Conservation (phyloP, 2,329 filamentous ascomycete genomes). For the Xylaria sp. region DNA sequence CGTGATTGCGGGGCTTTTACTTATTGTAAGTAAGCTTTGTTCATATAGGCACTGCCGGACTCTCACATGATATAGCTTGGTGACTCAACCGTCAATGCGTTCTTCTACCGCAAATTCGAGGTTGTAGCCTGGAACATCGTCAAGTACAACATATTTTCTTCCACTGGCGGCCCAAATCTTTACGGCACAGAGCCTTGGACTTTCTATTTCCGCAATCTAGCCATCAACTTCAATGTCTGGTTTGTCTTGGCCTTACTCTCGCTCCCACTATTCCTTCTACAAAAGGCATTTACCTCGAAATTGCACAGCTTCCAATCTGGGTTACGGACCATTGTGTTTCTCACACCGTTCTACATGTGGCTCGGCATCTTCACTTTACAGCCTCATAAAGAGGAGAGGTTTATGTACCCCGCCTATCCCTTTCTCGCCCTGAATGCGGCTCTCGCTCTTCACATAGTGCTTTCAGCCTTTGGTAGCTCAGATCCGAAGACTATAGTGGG, state of each 20-base stretch:
- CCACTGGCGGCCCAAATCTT: slow-evolving; percentile 83
- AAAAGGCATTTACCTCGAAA: slow-evolving; percentile 72
- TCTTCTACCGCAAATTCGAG: slow-evolving; percentile 83
- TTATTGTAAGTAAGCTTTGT: slow-evolving; percentile 70
- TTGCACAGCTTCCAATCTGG: slow-evolving; percentile 73
- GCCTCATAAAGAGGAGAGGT: slow-evolving; percentile 96
- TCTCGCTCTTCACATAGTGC: slow-evolving; percentile 81
- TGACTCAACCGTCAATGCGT: slow-evolving; percentile 78
- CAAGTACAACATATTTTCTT: slow-evolving; percentile 92
- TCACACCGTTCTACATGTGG: slow-evolving; percentile 94
- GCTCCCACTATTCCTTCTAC: slow-evolving; percentile 78
- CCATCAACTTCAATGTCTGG: slow-evolving; percentile 96
- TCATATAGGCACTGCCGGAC: slow-evolving; percentile 1
- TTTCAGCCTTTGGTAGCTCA: slow-evolving; percentile 77
- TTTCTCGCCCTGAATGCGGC: slow-evolving; percentile 90
- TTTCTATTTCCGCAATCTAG: slow-evolving; percentile 91
- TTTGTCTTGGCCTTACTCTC: slow-evolving; percentile 81
- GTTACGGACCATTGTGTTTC: slow-evolving; percentile 79
- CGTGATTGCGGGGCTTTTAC: slow-evolving; percentile 68
- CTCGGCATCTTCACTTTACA: slow-evolving; percentile 89
- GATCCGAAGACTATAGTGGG: slow-evolving; percentile 74
- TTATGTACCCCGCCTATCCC: slow-evolving; percentile 98
- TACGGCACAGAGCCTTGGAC: slow-evolving; percentile 98
- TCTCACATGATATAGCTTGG: slow-evolving; percentile 60
- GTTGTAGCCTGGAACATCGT: slow-evolving; percentile 93